These are phyloP conservation scores for Geoglossum cookeanum DNA, from an alignment of 2,329 filamentous ascomycete genomes.

Conservation along the genomic window DNA sequence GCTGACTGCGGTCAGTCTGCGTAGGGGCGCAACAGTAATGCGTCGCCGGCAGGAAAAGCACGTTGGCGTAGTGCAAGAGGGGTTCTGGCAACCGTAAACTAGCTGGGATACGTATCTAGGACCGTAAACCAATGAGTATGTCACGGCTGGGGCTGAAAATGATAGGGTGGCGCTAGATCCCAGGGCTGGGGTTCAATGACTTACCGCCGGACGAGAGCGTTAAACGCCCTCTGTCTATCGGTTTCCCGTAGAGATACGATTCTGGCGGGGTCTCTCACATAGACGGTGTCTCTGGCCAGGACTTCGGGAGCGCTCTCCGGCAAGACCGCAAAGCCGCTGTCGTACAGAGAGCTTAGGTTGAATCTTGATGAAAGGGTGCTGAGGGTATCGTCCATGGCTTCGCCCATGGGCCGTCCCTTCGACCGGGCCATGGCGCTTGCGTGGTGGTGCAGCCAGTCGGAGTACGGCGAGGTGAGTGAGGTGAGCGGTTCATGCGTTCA, in stretches of 20 bases:
- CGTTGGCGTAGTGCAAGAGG: conserved; percentile 51
- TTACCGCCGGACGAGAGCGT: conserved; percentile 48
- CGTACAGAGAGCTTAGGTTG: background rate
- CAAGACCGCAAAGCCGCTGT: conserved; percentile 16
- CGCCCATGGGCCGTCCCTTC: background rate
- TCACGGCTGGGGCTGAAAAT: background rate
- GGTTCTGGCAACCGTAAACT: conserved; percentile 56
- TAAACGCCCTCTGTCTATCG: conserved; percentile 42
- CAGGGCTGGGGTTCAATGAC: conserved; percentile 11
- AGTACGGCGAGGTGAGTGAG: background rate
- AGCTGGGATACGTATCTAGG: conserved; percentile 63
- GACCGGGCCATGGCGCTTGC: background rate
- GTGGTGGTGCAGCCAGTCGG: background rate
- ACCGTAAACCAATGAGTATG: conserved; percentile 6
- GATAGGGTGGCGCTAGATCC: conserved; percentile 6
- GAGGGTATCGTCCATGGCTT: background rate
- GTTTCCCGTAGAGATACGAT: conserved; percentile 43
- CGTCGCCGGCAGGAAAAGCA: conserved; percentile 64
- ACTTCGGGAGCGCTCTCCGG: conserved; percentile 41
- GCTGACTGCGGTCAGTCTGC: conserved; percentile 63
- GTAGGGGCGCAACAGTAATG: conserved; percentile 46
- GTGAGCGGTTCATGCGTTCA: background rate
- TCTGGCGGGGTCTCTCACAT: conserved; percentile 40
- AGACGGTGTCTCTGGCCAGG: conserved; percentile 33
- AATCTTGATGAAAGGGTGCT: background rate